Evolutionary conservation across 306 rosid genomes (phyloP).

Genomic region (Abrus precatorius): DNA sequence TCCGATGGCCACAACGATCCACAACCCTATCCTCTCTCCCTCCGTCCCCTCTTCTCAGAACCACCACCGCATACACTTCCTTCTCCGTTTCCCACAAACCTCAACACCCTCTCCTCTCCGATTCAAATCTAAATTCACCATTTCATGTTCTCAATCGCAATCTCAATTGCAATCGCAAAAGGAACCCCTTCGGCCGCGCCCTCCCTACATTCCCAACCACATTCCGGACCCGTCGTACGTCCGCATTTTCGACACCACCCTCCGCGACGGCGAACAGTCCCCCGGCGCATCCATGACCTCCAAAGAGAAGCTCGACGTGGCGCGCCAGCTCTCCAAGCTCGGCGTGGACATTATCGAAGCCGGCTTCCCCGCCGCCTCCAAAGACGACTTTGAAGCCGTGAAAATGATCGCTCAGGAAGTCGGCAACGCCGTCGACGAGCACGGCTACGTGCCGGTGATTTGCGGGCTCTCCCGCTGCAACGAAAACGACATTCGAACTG

Average conservation of each 20-base stretch:
- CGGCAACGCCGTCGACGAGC: constrained; percentile 72
- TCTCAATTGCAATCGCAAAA: background rate
- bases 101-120: background rate
- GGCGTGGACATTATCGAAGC: constrained; percentile 97
- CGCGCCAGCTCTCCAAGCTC: constrained; percentile 84
- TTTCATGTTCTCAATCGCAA: constrained; percentile 45
- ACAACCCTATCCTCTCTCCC: constrained; percentile 35
- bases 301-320: constrained; percentile 89
- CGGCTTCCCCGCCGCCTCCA: constrained; percentile 90
- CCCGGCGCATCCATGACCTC: constrained; percentile 98
- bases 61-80: constrained; percentile 11
- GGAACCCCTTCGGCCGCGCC: constrained; percentile 55
- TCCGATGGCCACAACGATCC: constrained; percentile 46
- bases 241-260: constrained; percentile 93
- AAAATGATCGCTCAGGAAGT: constrained; percentile 74
- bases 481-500: constrained; percentile 81
- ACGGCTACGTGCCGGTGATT: constrained; percentile 88
- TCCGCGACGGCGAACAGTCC: constrained; percentile 98
- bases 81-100: constrained; percentile 42
- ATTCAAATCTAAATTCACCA: constrained; percentile 32
- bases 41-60: background rate
- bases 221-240: constrained; percentile 84
- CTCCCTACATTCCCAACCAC: constrained; percentile 82
- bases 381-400: constrained; percentile 87
- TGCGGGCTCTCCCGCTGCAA: constrained; percentile 89